Conservation (phyloP, 805 yeast genomes). For the Vanderwaltozyma verrucispora region DNA sequence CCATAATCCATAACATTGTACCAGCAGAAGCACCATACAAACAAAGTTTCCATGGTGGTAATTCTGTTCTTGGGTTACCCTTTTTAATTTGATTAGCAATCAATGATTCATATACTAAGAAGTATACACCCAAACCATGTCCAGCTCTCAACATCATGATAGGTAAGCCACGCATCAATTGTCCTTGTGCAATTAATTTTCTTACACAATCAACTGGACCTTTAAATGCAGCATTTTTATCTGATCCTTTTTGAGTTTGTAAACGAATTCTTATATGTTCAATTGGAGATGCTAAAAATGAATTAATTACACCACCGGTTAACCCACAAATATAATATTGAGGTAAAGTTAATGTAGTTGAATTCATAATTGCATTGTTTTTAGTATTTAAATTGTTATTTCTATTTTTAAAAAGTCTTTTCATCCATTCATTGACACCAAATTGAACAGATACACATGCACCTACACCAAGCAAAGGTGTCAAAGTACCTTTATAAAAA, state of each 20-base stretch:
- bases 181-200: slow-evolving; percentile 44
- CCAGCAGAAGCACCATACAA: slow-evolving; percentile 87
- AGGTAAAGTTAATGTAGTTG: slow-evolving; percentile 32
- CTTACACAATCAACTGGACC: slow-evolving; percentile 39
- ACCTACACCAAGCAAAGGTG: slow-evolving; percentile 94
- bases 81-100: slow-evolving; percentile 42
- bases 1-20: slow-evolving; percentile 70
- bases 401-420: slow-evolving; percentile 51
- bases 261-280: slow-evolving; percentile 90
- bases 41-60: slow-evolving; percentile 84
- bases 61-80: slow-evolving; percentile 45
- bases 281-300: slow-evolving; percentile 83
- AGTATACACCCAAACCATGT: slow-evolving; percentile 82
- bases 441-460: slow-evolving; percentile 96
- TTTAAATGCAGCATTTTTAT: slow-evolving; percentile 35
- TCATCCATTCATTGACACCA: slow-evolving; percentile 91
- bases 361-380: background rate
- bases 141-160: slow-evolving; percentile 82
- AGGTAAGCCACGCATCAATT: slow-evolving; percentile 67
- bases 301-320: slow-evolving; percentile 89
- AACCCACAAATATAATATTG: slow-evolving; percentile 85
- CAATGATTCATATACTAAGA: slow-evolving; percentile 82
- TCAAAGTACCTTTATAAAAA: slow-evolving; percentile 86
- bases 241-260: slow-evolving; percentile 50
- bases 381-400: slow-evolving; percentile 24